Percentiles rank a stretch among this genome's conserved stretches.
phyloP scores from a whole-genome alignment of 441 rosid genomes.

The Syzygium malaccense region DNA sequence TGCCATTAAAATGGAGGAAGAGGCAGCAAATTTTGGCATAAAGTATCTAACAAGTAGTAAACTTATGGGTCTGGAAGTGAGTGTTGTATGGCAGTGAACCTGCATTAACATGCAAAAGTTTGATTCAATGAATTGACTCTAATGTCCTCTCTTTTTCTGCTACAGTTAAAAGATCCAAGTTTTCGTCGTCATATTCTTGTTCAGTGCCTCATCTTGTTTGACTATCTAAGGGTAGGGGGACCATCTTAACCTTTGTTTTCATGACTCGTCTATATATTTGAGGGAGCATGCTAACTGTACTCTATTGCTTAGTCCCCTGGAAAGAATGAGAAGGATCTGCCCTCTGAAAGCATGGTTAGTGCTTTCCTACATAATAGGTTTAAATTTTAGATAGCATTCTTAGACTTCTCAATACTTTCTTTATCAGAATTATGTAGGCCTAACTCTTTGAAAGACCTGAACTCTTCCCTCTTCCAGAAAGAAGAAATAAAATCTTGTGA shows the following conservation, averaged over 20 bases:
- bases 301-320: conserved; percentile 66
- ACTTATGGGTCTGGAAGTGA: conserved; percentile 96
- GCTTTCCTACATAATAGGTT: background rate
- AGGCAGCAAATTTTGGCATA: conserved; percentile 83
- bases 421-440: background rate
- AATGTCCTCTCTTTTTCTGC: conserved; percentile 2
- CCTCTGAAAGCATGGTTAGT: conserved; percentile 94
- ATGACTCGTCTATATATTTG: background rate
- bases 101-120: background rate
- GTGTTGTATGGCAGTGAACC: background rate
- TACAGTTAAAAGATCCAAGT: conserved; percentile 93
- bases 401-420: background rate
- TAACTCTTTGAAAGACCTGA: background rate
- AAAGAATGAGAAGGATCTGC: conserved; percentile 87
- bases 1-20: conserved; percentile 91
- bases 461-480: conserved; percentile 40
- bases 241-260: conserved; percentile 2
- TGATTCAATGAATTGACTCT: background rate
- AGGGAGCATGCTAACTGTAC: conserved; percentile 1
- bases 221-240: conserved; percentile 73
- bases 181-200: conserved; percentile 95
- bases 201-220: conserved; percentile 93
- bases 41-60: conserved; percentile 98
- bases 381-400: background rate
- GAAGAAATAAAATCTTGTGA: conserved; percentile 85